These are phyloP conservation scores for Furcasterigmium sp. DNA, from an alignment of 2,329 filamentous ascomycete species.

Conservation along the genomic window DNA sequence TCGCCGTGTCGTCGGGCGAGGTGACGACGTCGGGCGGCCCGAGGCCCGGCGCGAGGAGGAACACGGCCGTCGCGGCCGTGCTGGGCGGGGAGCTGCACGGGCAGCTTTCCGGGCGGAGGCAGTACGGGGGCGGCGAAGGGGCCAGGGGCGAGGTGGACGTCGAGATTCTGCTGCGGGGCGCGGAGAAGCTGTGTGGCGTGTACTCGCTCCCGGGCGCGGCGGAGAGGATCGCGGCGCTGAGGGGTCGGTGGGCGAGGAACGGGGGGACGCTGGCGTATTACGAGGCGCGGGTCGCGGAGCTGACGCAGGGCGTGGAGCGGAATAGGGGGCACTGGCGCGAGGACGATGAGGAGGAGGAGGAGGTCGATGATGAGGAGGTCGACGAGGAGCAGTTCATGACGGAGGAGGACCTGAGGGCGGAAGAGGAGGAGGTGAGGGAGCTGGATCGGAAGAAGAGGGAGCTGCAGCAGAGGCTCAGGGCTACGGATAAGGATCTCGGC, in stretches of 20 bases:
- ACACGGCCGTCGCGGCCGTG: constrained; percentile 85
- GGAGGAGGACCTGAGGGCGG: constrained; percentile 61
- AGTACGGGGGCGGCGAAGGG: constrained; percentile 34
- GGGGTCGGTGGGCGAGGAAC: constrained; percentile 66
- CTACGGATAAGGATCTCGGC: constrained; percentile 52
- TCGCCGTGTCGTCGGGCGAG: constrained; percentile 59
- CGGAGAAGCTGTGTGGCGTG: constrained; percentile 84
- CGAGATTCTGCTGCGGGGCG: constrained; percentile 76
- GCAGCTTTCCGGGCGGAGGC: constrained; percentile 51
- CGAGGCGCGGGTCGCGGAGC: constrained; percentile 72
- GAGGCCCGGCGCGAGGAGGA: constrained; percentile 52
- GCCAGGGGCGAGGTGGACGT: constrained; percentile 74
- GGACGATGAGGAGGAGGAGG: constrained; percentile 47
- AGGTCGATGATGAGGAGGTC: constrained; percentile 25
- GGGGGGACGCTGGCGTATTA: constrained; percentile 72
- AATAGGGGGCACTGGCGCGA: constrained; percentile 58
- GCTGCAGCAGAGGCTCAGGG: constrained; percentile 44
- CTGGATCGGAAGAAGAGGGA: constrained; percentile 53
- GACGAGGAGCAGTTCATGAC: constrained; percentile 47
- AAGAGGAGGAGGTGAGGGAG: constrained; percentile 61
- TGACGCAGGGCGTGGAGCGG: constrained; percentile 65
- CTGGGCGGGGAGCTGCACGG: constrained; percentile 83
- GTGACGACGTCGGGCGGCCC: constrained; percentile 45
- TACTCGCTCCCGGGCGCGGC: constrained; percentile 77
- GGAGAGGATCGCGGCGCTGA: constrained; percentile 69